Conservation (phyloP, 1,139 yeast genomes). For the Blastobotrys illinoisensis region DNA sequence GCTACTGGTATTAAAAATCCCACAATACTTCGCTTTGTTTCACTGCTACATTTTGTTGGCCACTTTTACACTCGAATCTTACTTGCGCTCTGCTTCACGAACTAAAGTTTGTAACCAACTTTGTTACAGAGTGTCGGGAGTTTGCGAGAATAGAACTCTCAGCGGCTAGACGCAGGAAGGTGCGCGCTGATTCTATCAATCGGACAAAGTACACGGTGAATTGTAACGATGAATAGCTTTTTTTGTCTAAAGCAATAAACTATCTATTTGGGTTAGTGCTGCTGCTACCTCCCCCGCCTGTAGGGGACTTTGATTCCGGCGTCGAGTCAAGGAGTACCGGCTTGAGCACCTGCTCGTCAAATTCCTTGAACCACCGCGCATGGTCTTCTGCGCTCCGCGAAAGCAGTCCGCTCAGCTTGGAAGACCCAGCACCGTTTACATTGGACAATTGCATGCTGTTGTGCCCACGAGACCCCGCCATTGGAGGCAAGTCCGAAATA, state of each 20-base stretch:
- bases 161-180: no score
- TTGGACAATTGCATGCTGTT: background rate
- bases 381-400: constrained; percentile 60
- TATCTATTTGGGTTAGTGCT: constrained; percentile 2
- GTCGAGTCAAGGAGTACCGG: constrained; percentile 76
- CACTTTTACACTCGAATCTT: no score
- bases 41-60: no score
- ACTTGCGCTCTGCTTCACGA: no score
- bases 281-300: constrained; percentile 1
- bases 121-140: no score
- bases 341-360: constrained; percentile 92
- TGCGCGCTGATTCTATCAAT: no score
- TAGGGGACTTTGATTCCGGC: constrained; percentile 21
- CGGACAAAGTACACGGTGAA: no score
- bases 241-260: background rate
- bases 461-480: constrained; percentile 20
- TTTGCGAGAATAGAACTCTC: no score
- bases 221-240: no score
- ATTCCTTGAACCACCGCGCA: constrained; percentile 86
- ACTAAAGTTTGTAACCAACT: no score
- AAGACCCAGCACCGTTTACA: background rate
- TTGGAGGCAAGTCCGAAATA: constrained; percentile 31
- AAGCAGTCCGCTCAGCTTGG: constrained; percentile 36
- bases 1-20: no score
- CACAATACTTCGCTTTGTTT: no score